Evolutionary conservation across 495 filamentous ascomycete genomes (phyloP), one percentile per base, ranked within the genome.

Genomic region (Neurospora sp.): DNA sequence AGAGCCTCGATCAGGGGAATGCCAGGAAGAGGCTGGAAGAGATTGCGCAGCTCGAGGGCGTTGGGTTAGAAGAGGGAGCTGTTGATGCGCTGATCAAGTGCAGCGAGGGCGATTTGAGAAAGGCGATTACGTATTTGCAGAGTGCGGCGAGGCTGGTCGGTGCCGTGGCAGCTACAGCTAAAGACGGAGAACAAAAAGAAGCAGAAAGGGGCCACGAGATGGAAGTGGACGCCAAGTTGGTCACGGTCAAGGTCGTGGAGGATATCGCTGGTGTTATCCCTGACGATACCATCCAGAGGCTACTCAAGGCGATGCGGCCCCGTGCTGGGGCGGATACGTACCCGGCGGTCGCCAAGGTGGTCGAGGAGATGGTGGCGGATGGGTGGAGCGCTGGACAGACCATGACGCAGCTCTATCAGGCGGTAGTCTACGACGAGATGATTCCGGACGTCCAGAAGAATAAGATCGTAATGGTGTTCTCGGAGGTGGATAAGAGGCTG

Each of bases 241-340:
- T 98, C 28, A 94, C 96, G 2, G 86, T 94, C 37, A 87, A 87
- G 77, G 92, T 86, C 24, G 88, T 99, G 59, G 92, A 98, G 81
- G 96, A 98, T 80, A 98, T 99, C 80, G 96, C 96, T 2, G 96
- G 96, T 71, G 94, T 98, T 2, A 92, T 99, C 75, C 96, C 96
- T 0, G 88, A 90, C 39, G 74, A 78, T 17, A 90, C 92, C 7
- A 87, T 99, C 74, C 88, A 92, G 70, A 81, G 78, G 39, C 84
- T 99, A 59, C 77, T 92, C 5, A 81, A 90, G 73, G 93, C 94
- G 39, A 93, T 98, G 87, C 91, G 92, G 78, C 93, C 93, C 11
- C 88, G 83, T 75, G 86, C 86, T 39, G 88, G 87, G 0, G 83
- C 84, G 3, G 88, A 90, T 17, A 86, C 89, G 1, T 98, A 95